Percentiles rank a stretch among this genome's conserved stretches.
Conservation (phyloP, 495 filamentous ascomycete genomes). For the Sordaria brevicollis region DNA sequence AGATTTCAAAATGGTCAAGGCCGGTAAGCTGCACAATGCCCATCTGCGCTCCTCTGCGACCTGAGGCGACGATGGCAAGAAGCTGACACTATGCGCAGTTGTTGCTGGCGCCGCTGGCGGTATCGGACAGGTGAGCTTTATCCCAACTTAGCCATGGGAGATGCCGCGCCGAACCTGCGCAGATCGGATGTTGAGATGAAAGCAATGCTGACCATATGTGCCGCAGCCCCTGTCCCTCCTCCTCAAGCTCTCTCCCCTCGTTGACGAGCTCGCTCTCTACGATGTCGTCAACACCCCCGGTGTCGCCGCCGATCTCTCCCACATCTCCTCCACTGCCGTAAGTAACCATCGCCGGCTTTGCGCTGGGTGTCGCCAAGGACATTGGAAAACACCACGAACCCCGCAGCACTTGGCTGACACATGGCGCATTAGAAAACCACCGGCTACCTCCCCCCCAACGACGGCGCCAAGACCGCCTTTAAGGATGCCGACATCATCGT, state of each 20-base stretch:
- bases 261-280: slow-evolving; percentile 90
- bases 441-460: slow-evolving; percentile 81
- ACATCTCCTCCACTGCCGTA: slow-evolving; percentile 92
- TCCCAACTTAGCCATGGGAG: background rate
- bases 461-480: slow-evolving; percentile 79
- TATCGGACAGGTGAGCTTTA: slow-evolving; percentile 76
- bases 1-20: slow-evolving; percentile 67
- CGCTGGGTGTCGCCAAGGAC: background rate
- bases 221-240: slow-evolving; percentile 86
- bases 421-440: slow-evolving; percentile 61
- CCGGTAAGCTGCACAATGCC: slow-evolving; percentile 45
- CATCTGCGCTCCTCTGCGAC: background rate
- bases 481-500: slow-evolving; percentile 89
- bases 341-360: slow-evolving; percentile 22
- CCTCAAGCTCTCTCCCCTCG: slow-evolving; percentile 72
- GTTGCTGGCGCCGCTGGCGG: slow-evolving; percentile 95
- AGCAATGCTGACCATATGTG: slow-evolving; percentile 1
- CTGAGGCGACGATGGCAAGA: background rate
- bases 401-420: slow-evolving; percentile 17
- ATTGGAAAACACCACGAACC: background rate
- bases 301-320: slow-evolving; percentile 89
- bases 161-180: background rate
- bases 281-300: slow-evolving; percentile 99
- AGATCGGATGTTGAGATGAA: background rate
- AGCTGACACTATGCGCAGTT: slow-evolving; percentile 43